Base-by-base conservation (phyloP, 176 grass and related monocot genomes). In the Bothriochloa decipiens region DNA sequence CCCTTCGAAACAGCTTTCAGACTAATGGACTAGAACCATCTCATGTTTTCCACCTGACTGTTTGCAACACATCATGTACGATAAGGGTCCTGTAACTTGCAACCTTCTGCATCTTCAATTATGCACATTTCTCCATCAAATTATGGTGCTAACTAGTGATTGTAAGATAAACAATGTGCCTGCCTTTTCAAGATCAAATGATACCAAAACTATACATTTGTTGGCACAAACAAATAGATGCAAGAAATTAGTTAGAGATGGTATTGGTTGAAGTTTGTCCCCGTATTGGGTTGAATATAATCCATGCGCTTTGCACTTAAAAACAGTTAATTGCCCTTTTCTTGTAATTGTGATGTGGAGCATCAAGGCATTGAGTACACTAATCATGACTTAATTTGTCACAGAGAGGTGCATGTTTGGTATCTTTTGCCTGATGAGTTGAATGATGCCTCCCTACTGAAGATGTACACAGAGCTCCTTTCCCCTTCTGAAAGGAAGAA, bases 351-450 rank as follows among this genome's bases (percentile, higher is more conserved):
- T 70, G 41, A 71, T 70, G n/a, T 83, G 43, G 10, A 2, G 37
- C 28, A 49, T 39, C 25, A 69, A 23, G 33, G 25, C 13, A 69
- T 22, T 20, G 7, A 36, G 9, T 42, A 76, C 32, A 72, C 37
- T 43, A 32, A 70, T 64, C 57, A 36, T 63, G 28, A 5, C 2
- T 76, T 74, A 75, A 65, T 70, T 88, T 83, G 7, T 83, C 50
- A 20, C 62, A 98, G 96, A 72, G 96, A 95, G 70, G 89, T 89
- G 74, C 93, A 98, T 92, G 33, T 98, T 72, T 98, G 96, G 96
- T 98, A 91, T 80, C 50, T 98, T 64, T 86, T 89, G 28, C 91
- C 96, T 74, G 87, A 98, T 84, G 93, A 98, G 75, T 55, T 98
- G 63, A 89, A 94, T 23, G 89, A 87, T 81, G 66, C 76, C 67